These are phyloP conservation scores for Niveomyces coronatus DNA, from an alignment of 2,329 filamentous ascomycete genomes.

Conservation along the genomic window DNA sequence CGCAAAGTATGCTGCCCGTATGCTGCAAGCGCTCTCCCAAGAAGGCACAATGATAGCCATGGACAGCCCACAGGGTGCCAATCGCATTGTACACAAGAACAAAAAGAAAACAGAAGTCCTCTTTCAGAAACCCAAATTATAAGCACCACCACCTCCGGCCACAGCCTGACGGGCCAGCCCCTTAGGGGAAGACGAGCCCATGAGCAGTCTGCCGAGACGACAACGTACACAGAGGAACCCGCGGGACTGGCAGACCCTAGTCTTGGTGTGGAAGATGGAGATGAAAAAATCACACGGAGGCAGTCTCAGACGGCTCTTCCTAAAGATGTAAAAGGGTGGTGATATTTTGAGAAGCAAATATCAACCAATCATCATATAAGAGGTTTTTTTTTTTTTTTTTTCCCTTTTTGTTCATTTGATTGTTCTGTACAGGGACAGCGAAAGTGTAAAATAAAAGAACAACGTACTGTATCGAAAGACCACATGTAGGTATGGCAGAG, in stretches of 20 bases:
- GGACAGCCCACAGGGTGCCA: no score
- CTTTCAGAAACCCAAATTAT: conserved; percentile 36
- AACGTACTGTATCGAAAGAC: no score
- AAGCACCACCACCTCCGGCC: conserved; percentile 33
- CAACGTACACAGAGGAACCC: neutral
- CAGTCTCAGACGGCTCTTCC: conserved; percentile 39
- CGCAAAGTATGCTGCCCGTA: no score
- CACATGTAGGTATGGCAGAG: no score
- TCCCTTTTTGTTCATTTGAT: neutral
- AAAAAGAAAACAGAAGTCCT: conserved; percentile 15
- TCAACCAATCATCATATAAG: conserved; percentile 30
- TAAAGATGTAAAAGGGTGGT: conserved; percentile 28
- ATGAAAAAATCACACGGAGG: no score
- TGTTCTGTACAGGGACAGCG: neutral
- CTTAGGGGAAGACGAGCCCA: no score
- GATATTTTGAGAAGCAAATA: conserved; percentile 14
- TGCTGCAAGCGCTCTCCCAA: no score
- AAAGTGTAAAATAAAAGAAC: neutral
- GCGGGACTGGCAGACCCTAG: conserved; percentile 10
- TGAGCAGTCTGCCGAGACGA: conserved; percentile 2
- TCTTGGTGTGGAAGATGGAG: neutral
- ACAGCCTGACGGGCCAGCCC: conserved; percentile 19
- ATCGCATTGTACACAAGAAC: neutral
- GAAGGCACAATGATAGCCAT: neutral
- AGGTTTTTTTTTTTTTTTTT: conserved; percentile 5